phyloP scores from a whole-genome alignment of 2,329 filamentous ascomycete species.

The Ceratocystis cubensis region DNA sequence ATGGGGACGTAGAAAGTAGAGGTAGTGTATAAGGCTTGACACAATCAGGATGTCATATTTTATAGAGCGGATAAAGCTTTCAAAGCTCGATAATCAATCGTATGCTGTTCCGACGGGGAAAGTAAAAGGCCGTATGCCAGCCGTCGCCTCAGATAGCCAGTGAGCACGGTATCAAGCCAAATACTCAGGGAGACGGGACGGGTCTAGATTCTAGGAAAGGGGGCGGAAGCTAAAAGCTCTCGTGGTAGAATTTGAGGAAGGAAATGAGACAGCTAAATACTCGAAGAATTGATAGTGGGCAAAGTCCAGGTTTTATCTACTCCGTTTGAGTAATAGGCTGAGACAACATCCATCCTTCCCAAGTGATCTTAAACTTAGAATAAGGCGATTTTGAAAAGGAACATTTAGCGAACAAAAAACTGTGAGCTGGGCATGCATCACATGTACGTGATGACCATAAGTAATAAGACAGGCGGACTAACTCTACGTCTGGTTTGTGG shows the following conservation, averaged over 20 bases:
- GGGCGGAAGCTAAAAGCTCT: background rate
- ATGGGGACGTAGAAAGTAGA: background rate
- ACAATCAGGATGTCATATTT: background rate
- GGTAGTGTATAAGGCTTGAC: background rate
- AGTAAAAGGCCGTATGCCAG: background rate
- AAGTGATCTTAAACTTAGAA: background rate
- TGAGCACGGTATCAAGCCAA: background rate
- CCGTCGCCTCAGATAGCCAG: background rate
- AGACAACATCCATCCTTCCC: background rate
- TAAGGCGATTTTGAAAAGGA: conserved; percentile 1
- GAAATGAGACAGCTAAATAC: background rate
- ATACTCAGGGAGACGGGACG: background rate
- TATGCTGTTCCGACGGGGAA: background rate
- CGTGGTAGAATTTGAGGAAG: background rate
- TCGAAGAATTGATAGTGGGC: background rate
- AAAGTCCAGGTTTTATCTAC: background rate
- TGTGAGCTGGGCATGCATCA: conserved; percentile 20
- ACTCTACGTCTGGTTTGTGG: background rate
- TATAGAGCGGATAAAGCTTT: background rate
- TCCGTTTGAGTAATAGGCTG: background rate
- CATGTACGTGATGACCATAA: conserved; percentile 12
- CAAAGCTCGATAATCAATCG: background rate
- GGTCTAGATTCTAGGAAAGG: background rate
- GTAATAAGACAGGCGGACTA: conserved; percentile 10
- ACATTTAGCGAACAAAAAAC: background rate